Percentiles rank a stretch among this genome's conserved stretches.
These are phyloP conservation scores for Trifolium fragiferum DNA, from an alignment of 306 rosid species.

Conservation along the genomic window DNA sequence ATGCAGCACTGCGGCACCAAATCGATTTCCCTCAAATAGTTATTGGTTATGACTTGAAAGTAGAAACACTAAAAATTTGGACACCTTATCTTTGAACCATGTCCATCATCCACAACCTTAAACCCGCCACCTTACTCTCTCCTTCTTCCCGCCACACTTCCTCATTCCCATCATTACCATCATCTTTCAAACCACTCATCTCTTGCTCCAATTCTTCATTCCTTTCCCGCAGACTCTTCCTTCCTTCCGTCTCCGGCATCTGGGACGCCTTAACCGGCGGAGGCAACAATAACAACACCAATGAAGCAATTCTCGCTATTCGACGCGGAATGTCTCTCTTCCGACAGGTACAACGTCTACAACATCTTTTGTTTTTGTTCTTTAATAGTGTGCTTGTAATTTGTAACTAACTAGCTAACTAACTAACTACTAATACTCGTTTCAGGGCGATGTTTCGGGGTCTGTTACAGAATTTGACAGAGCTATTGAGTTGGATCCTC, in stretches of 20 bases:
- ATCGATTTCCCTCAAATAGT: too few species aligned
- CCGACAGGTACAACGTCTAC: slow-evolving; percentile 73
- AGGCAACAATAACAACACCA: slow-evolving; percentile 65
- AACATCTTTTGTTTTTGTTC: background rate
- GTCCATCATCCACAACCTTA: slow-evolving; percentile 42
- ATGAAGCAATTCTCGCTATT: slow-evolving; percentile 67
- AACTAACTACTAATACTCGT: background rate
- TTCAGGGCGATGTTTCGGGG: slow-evolving; percentile 75
- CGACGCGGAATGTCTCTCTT: slow-evolving; percentile 89
- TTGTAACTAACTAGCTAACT: background rate
- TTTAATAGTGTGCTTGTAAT: background rate
- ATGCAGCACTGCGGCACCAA: too few species aligned
- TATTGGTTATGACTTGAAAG: background rate
- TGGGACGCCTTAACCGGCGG: slow-evolving; percentile 86
- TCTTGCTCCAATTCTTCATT: slow-evolving; percentile 37
- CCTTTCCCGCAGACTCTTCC: slow-evolving; percentile 64
- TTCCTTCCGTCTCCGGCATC: slow-evolving; percentile 79
- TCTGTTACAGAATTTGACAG: slow-evolving; percentile 82
- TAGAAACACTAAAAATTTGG: background rate
- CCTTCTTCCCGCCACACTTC: slow-evolving; percentile 38
- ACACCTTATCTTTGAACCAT: background rate
- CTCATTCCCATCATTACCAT: slow-evolving; percentile 17
- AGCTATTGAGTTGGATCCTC: slow-evolving; percentile 86
- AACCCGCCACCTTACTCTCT: slow-evolving; percentile 44
- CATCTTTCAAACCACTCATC: slow-evolving; percentile 46